Evolutionary conservation across 2,329 filamentous ascomycete genomes (phyloP), one percentile per base, ranked within the genome.

Genomic region (Exserohilum turcica): DNA sequence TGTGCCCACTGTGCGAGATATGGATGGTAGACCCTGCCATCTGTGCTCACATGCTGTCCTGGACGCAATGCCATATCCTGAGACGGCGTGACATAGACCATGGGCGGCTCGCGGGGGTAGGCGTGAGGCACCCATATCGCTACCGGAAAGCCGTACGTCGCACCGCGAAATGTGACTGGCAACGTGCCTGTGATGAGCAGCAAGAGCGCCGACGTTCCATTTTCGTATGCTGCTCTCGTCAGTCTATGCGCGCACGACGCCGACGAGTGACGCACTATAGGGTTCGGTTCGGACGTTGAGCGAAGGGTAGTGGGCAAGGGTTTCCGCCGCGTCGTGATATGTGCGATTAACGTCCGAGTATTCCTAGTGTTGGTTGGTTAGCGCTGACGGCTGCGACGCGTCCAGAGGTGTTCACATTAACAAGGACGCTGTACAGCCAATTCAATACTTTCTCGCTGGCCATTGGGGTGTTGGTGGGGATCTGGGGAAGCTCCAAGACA

Each of bases 11-110:
- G 87, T 28, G 91, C 90, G 40, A 99, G 79, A 73, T 97, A 99
- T 32, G 94, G 94, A 73, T 99, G 94, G 73, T 97, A 99, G 59
- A 97, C 85, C 72, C 90, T 88, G 21, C 94, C 94, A 68, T 97
- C 93, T 5, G 90, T 87, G 68, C 94, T 92, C 55, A 99, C 92
- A 79, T 99, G 92, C 71, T 99, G 94, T 0, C 94, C 94, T 0
- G 92, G 91, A 16, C 93, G 84, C 36, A 99, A 88, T 61, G 89
- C 78, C 91, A 99, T 97, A 59, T 86, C 89, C 61, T 90, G 88
- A 5, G 90, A 91, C 2, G 94, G 92, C 6, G 87, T 92, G 36
- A 97, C 91, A 74, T 96, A 97, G 53, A 89, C 85, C 40, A 97
- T 83, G 1, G 94, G 94, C 0, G 91, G 82, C 66, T 96, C 91